Conservation (phyloP, 1,139 yeast species). For the Geotrichum cucujoidarum region DNA sequence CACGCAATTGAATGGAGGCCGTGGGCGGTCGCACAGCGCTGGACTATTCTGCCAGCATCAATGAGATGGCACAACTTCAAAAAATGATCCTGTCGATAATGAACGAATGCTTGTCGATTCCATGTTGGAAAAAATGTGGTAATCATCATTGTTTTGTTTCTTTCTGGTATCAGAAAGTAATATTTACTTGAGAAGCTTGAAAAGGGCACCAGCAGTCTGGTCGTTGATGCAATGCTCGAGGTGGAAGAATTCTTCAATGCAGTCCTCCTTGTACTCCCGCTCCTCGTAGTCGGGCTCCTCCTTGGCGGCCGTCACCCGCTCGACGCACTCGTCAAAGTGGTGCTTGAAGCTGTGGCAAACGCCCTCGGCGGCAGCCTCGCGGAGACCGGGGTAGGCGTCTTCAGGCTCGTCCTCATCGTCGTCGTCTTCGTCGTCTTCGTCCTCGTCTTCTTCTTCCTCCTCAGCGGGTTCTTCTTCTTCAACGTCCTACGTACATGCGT, state of each 20-base stretch:
- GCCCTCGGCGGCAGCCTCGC: slow-evolving; percentile 47
- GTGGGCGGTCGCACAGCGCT: no score
- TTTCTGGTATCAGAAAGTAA: no score
- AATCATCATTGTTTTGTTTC: no score
- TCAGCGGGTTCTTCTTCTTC: slow-evolving; percentile 9
- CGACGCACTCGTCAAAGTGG: slow-evolving; percentile 92
- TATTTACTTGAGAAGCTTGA: slow-evolving; percentile 35
- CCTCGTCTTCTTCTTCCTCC: slow-evolving; percentile 26
- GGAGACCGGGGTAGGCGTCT: slow-evolving; percentile 33
- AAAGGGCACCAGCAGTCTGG: slow-evolving; percentile 88
- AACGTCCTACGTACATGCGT: slow-evolving; percentile 2
- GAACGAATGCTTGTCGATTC: no score
- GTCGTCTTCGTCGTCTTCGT: slow-evolving; percentile 37
- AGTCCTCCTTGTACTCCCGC: slow-evolving; percentile 81
- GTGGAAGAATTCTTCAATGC: slow-evolving; percentile 97
- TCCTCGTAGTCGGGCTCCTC: slow-evolving; percentile 80
- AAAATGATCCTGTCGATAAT: no score
- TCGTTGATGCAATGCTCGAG: slow-evolving; percentile 89
- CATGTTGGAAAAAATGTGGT: no score
- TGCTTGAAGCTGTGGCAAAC: slow-evolving; percentile 74
- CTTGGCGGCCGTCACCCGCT: slow-evolving; percentile 83
- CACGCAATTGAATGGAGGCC: no score
- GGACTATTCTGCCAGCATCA: no score
- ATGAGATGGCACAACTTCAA: no score
- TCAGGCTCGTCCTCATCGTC: slow-evolving; percentile 40